Conservation (phyloP, 495 filamentous ascomycete species). For the Xylona heveae region DNA sequence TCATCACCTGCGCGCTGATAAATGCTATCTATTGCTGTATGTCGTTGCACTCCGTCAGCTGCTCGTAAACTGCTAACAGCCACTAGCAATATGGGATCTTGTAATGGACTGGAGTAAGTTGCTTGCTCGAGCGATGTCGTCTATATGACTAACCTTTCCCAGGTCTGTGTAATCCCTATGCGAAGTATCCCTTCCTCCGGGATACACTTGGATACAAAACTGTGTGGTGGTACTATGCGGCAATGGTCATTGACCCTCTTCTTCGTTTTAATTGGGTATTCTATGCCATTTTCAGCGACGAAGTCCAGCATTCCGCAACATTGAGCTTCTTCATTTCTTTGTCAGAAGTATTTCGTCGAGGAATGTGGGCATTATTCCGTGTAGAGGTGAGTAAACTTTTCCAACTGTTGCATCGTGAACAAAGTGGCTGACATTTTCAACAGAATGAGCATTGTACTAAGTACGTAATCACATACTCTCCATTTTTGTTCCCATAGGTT, state of each 20-base stretch:
- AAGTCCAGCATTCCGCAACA: constrained; percentile 61
- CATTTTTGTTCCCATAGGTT: neutral
- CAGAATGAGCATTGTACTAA: constrained; percentile 80
- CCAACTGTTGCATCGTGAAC: neutral
- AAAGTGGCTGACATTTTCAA: neutral
- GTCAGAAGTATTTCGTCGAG: constrained; percentile 59
- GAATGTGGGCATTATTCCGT: constrained; percentile 78
- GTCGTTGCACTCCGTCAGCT: constrained; percentile 8
- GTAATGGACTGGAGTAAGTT: constrained; percentile 76
- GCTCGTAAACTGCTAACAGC: too few species aligned
- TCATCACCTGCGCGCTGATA: constrained; percentile 56
- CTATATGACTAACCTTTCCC: neutral
- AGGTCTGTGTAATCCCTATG: constrained; percentile 49
- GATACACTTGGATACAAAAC: constrained; percentile 57
- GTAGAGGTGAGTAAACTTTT: constrained; percentile 32
- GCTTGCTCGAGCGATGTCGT: too few species aligned
- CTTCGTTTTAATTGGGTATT: constrained; percentile 91
- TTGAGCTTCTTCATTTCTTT: constrained; percentile 56
- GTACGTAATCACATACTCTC: too few species aligned
- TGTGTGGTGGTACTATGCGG: constrained; percentile 60
- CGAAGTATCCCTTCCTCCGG: constrained; percentile 49
- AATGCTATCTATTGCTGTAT: constrained; percentile 66
- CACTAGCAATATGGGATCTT: constrained; percentile 91
- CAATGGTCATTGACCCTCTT: constrained; percentile 71
- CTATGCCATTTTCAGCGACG: constrained; percentile 60